phyloP scores from a whole-genome alignment of 73 alveolate genomes.

The Blepharisma stoltei region DNA sequence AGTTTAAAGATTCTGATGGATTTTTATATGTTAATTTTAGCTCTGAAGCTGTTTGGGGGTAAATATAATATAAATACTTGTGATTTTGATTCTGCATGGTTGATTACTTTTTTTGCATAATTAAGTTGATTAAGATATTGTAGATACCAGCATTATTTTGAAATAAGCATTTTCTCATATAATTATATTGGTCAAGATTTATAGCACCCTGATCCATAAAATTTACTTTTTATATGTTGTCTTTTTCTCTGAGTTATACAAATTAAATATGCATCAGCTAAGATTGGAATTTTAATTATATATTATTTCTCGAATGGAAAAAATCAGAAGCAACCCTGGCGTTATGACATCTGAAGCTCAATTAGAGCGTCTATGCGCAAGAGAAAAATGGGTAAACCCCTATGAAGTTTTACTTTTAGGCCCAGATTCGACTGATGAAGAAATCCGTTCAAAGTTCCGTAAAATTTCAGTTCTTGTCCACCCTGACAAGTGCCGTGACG shows the following conservation, averaged over 20 bases:
- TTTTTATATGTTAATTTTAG: background rate
- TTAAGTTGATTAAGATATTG: too few relatives aligned
- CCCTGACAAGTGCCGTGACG: conserved; percentile 92
- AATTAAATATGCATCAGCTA: too few relatives aligned
- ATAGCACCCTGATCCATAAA: too few relatives aligned
- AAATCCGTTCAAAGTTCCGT: conserved; percentile 78
- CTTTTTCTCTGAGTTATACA: too few relatives aligned
- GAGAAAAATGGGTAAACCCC: conserved; percentile 76
- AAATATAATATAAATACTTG: background rate
- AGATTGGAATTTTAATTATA: too few relatives aligned
- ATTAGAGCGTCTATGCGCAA: conserved; percentile 46
- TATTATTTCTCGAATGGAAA: too few relatives aligned
- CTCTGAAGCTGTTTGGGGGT: conserved; percentile 9
- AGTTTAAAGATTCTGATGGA: conserved; percentile 5
- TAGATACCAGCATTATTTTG: too few relatives aligned
- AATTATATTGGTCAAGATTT: too few relatives aligned
- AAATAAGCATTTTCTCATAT: too few relatives aligned
- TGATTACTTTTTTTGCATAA: too few relatives aligned
- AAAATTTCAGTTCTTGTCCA: conserved; percentile 78
- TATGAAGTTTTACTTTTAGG: conserved; percentile 82
- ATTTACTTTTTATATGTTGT: too few relatives aligned
- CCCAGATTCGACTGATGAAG: conserved; percentile 86
- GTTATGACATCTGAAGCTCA: conserved; percentile 52
- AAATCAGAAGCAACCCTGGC: conserved; percentile 22
- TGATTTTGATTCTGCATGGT: too few relatives aligned